Evolutionary conservation across 169 alveolate species (phyloP).

Genomic region (Perkinsus chesapeaki): DNA sequence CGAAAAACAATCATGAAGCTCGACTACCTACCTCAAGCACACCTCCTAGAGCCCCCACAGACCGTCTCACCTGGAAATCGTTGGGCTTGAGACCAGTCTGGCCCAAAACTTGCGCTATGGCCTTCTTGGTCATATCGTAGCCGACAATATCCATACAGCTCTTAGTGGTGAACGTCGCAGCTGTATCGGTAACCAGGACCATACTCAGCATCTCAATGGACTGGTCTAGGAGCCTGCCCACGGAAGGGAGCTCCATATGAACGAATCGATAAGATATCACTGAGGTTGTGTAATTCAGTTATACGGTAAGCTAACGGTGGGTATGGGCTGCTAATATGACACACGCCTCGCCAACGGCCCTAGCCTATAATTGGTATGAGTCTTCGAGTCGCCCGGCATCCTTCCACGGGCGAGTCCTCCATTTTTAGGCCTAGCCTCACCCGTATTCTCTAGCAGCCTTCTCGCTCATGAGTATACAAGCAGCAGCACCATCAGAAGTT

Average conservation of each 20-base stretch:
- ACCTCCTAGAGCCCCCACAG: too few species aligned
- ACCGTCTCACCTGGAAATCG: slow-evolving; percentile 17
- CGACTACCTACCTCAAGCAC: slow-evolving; percentile 49
- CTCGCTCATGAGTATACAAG: slow-evolving; percentile 47
- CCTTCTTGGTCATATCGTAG: slow-evolving; percentile 48
- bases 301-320: too few species aligned
- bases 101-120: slow-evolving; percentile 41
- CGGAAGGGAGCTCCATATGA: slow-evolving; percentile 26
- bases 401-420: too few species aligned
- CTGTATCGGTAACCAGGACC: slow-evolving; percentile 48
- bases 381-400: too few species aligned
- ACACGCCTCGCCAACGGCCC: too few species aligned
- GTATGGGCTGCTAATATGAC: too few species aligned
- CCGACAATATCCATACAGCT: slow-evolving; percentile 53
- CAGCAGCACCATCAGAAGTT: slow-evolving; percentile 64
- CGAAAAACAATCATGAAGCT: slow-evolving; percentile 62
- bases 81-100: slow-evolving; percentile 42
- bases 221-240: slow-evolving; percentile 43
- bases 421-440: too few species aligned
- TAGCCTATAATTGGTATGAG: too few species aligned
- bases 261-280: too few species aligned
- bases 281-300: too few species aligned
- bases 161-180: slow-evolving; percentile 33
- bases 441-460: not conserved
- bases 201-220: slow-evolving; percentile 52